Evolutionary conservation across 192 early-diverging fungal species (phyloP).

Genomic region (Backusella luteola): DNA sequence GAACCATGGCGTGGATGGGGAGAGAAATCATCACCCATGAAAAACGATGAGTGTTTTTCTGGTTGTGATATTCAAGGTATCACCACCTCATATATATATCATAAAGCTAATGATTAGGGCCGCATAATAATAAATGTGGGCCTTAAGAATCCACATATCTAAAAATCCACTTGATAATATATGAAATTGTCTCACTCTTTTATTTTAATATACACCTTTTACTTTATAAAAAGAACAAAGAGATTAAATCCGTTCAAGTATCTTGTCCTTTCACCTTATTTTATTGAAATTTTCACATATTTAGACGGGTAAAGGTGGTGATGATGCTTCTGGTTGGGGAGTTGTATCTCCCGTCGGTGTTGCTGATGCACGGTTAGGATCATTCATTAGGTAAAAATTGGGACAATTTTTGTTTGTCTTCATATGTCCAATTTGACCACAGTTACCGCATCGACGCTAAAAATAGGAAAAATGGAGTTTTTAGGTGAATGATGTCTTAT

Average conservation of each 20-base stretch:
- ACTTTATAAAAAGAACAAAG: too few relatives aligned
- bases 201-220: too few relatives aligned
- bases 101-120: too few relatives aligned
- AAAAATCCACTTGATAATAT: too few relatives aligned
- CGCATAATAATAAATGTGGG: too few relatives aligned
- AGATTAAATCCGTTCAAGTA: too few relatives aligned
- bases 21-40: neutral
- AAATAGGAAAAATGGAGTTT: neutral
- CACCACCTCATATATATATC: too few relatives aligned
- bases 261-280: too few relatives aligned
- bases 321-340: neutral
- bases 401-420: slow-evolving; percentile 86
- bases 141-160: too few relatives aligned
- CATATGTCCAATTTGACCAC: slow-evolving; percentile 82
- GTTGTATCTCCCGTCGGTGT: neutral
- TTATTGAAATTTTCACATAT: too few relatives aligned
- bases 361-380: slow-evolving; percentile 9
- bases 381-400: slow-evolving; percentile 48
- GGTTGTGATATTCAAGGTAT: neutral
- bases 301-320: neutral
- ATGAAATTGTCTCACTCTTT: too few relatives aligned
- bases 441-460: slow-evolving; percentile 77
- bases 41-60: neutral
- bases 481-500: neutral
- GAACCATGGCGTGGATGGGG: neutral